Conservation (phyloP, 225 moss, liverwort and hornwort genomes). For the Marchantia paleacea region DNA sequence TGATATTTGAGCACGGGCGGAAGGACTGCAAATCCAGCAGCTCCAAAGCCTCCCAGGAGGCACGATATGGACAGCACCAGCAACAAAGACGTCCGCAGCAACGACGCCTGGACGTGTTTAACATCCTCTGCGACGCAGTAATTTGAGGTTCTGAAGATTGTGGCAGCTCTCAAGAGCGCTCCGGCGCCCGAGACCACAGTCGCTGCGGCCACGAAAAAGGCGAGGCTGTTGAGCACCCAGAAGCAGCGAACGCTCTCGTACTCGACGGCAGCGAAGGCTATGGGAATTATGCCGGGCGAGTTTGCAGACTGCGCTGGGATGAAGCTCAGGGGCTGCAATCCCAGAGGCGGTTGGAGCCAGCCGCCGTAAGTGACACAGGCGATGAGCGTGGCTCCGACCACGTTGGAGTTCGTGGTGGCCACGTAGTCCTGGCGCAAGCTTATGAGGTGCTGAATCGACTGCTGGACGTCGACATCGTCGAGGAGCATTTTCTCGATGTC, state of each 20-base stretch:
- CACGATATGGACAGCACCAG: constrained; percentile 7
- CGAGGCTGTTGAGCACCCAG: neutral
- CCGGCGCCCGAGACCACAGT: too few relatives aligned
- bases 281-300: neutral
- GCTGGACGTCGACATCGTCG: constrained; percentile 12
- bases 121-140: neutral
- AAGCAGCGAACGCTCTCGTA: too few relatives aligned
- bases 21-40: constrained; percentile 27
- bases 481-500: constrained; percentile 18
- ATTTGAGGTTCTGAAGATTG: too few relatives aligned
- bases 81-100: neutral
- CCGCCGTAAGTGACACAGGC: constrained; percentile 35
- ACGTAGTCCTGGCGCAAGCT: constrained; percentile 39
- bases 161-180: neutral
- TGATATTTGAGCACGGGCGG: neutral
- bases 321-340: neutral
- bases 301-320: too few relatives aligned
- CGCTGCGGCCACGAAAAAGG: neutral
- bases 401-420: constrained; percentile 37
- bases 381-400: constrained; percentile 44
- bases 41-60: constrained; percentile 21
- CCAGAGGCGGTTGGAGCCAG: constrained; percentile 39
- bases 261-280: neutral
- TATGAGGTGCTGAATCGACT: constrained; percentile 20
- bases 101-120: neutral